Evolutionary conservation across 2,329 filamentous ascomycete species (phyloP).

Genomic region (Fusarium nematophilum): DNA sequence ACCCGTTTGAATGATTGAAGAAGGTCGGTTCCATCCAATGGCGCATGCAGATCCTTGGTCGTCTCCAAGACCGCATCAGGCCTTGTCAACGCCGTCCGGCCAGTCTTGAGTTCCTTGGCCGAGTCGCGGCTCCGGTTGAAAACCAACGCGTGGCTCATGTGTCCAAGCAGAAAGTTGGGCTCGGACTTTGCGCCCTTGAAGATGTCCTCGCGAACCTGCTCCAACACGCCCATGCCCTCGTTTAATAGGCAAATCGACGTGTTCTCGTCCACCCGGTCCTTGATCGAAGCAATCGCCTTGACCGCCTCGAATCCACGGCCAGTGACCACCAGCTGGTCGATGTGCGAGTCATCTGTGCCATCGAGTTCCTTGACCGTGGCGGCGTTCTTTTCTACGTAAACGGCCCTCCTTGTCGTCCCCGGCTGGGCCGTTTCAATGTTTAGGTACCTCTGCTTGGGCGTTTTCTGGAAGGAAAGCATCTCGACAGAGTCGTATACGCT

Average conservation of each 20-base stretch:
- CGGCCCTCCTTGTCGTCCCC: constrained; percentile 29
- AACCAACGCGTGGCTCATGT: constrained; percentile 61
- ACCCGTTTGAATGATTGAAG: constrained; percentile 33
- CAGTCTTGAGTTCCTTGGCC: constrained; percentile 51
- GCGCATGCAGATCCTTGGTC: constrained; percentile 29
- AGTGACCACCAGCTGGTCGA: constrained; percentile 78
- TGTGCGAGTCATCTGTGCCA: constrained; percentile 59
- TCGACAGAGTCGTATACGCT: constrained; percentile 56
- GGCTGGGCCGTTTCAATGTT: constrained; percentile 44
- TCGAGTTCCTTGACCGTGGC: constrained; percentile 22
- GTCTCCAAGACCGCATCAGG: constrained; percentile 27
- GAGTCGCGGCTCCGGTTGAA: constrained; percentile 54
- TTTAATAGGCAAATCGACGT: constrained; percentile 82
- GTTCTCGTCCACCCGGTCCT: constrained; percentile 72
- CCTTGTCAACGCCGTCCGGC: constrained; percentile 48
- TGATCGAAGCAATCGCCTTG: constrained; percentile 68
- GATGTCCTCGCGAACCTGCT: constrained; percentile 76
- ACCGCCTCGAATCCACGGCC: constrained; percentile 65
- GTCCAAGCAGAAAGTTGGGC: constrained; percentile 82
- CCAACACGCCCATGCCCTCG: constrained; percentile 86
- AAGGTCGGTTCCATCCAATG: constrained; percentile 36
- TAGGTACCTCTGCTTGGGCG: constrained; percentile 45
- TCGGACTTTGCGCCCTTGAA: constrained; percentile 74
- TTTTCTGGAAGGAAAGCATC: constrained; percentile 45
- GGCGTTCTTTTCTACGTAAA: constrained; percentile 37